Base-by-base conservation (phyloP, 139 green algal species). In the Monoraphidium neglectum region DNA sequence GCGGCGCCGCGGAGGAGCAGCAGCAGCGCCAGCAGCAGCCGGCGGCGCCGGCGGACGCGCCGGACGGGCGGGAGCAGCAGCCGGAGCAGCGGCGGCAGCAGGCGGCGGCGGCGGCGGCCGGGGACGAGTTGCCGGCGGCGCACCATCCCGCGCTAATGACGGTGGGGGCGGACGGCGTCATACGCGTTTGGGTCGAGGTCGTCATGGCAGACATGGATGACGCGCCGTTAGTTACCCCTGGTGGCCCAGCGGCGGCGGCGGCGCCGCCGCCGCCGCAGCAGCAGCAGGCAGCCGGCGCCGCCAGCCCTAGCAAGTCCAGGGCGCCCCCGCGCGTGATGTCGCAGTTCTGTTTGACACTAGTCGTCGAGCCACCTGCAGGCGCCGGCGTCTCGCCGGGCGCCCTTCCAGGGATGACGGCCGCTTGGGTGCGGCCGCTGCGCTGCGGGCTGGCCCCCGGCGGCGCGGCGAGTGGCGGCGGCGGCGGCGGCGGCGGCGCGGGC, bases 121-220 rank as follows among this genome's bases (percentile, higher is more conserved):
- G 23, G 37, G 64, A 73, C 56, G 54, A 36, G 12, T 18, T 15
- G 12, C 56, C 56, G 74, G 60, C 68, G 38, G 61, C 53, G 16
- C 35, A 70, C 32, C 81, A 91, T 56, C 84, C 86, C 4, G 86
- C 88, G 12, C 76, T 93, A 32, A 82, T 93, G 77, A 91, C 88
- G 1, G 77, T 87, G 4, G 81, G 83, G 8, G 73, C 70, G 0
- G 88, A 91, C 66, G 79, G 86, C 53, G 73, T 84, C 24, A 84
- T 93, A 23, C 83, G 88, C 16, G 83, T 93, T 15, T 93, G 83
- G 79, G 86, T 93, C 18, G 88, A 91, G 69, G 88, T 93, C 0
- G 70, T 85, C 32, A 81, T 87, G 72, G 46, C 75, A 53, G 65
- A 61, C n/a, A 43, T 72, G n/a, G 36, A 40, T 60, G 57, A 26